Evolutionary conservation across 768 basidiomycete species (phyloP), one percentile per base, ranked within the genome.

Genomic region (Pleurotus cornucopiae): DNA sequence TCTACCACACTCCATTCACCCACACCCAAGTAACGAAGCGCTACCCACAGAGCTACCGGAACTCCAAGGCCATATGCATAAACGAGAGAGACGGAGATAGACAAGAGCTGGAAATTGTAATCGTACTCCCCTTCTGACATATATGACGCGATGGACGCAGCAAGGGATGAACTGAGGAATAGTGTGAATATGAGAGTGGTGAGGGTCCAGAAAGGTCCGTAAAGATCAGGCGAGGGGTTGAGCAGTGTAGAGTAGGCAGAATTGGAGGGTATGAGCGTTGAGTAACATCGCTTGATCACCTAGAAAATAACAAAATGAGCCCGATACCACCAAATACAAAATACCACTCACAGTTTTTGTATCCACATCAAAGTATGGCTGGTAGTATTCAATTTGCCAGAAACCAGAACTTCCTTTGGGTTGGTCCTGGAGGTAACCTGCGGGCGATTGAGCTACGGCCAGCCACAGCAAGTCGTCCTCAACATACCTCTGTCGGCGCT

Each of bases 141-240:
- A 71, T 94, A 98, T n/a, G 84, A 80, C 2, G 88, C 77, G 61
- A 98, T 88, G 46, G 92, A 92, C 13, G 91, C 85, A 6, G 88
- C 91, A 39, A 98, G 86, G 34, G 91, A 94, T 1, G 96, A 97
- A 21, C 90, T 95, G 57, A 97, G 83, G 76, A 95, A 98, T 57
- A 98, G 84, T 0, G 88, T 80, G 66, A 98, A 92, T 44, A 97
- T 88, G 59, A 99, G 84, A 0, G 96, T 98, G 1, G 94, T 96
- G 38, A 97, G 81, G 0, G 95, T 93, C 96, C 96, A 99, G 76
- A 99, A 98, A 1, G 96, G 94, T 0, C 95, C 95, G 67, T 91
- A 89, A 40, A 91, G 81, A 67, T 91, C 89, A 41, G 85, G 78
- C 45, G 87, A 77, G 43, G 88, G 88, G 53, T 76, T 80, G 34